phyloP scores from a whole-genome alignment of 495 filamentous ascomycete genomes.

The Annulohypoxylon maeteangense region DNA sequence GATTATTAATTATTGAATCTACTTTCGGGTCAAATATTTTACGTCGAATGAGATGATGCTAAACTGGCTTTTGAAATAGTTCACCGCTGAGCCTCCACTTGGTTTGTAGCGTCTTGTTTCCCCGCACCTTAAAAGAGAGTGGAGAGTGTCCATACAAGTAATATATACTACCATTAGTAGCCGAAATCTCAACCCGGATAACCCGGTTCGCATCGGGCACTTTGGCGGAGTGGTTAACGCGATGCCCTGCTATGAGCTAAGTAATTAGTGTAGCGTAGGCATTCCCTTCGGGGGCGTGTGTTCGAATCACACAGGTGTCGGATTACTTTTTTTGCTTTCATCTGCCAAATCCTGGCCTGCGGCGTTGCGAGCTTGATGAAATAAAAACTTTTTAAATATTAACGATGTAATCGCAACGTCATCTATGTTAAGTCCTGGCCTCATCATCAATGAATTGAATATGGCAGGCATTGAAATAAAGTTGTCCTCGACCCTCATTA shows the following conservation, averaged over 20 bases:
- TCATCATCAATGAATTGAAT: too few species aligned
- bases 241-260: conserved; percentile 4
- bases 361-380: too few species aligned
- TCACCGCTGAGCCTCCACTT: background rate
- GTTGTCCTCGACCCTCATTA: too few species aligned
- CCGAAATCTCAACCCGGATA: background rate
- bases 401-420: too few species aligned
- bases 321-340: background rate
- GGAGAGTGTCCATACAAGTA: background rate
- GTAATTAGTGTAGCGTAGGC: background rate
- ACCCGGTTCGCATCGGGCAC: background rate
- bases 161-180: background rate
- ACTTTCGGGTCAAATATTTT: background rate
- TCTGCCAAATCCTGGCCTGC: background rate
- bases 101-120: background rate
- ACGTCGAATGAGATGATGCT: background rate
- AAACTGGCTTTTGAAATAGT: background rate
- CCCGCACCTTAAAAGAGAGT: background rate
- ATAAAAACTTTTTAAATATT: background rate
- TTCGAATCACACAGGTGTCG: conserved; percentile 18
- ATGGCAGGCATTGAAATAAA: too few species aligned
- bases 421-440: too few species aligned
- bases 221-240: conserved; percentile 17
- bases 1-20: background rate
- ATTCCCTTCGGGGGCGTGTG: conserved; percentile 17